Percentiles rank a stretch among this genome's conserved stretches.
Conservation (phyloP, 1,284 basidiomycete genomes). For the Abortiporus biennis region DNA sequence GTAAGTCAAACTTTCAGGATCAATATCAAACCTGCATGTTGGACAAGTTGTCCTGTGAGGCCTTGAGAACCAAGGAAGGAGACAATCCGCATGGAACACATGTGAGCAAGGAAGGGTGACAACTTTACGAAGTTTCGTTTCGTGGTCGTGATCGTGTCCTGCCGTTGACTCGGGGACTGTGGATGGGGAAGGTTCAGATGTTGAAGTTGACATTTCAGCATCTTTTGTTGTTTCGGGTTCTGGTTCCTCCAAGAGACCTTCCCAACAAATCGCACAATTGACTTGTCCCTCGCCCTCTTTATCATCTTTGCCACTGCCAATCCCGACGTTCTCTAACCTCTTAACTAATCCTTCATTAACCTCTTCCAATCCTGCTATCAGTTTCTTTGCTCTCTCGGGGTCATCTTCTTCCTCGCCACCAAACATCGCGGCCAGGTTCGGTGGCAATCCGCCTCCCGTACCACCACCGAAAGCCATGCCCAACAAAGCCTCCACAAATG, state of each 20-base stretch:
- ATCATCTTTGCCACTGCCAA: conserved; percentile 24
- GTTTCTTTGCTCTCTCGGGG: conserved; percentile 53
- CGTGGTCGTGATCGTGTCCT: conserved; percentile 15
- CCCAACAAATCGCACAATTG: conserved; percentile 70
- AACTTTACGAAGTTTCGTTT: conserved; percentile 29
- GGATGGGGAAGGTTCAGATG: conserved; percentile 11
- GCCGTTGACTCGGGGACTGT: conserved; percentile 18
- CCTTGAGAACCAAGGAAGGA: conserved; percentile 74
- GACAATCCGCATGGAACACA: conserved; percentile 70
- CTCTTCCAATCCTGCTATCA: conserved; percentile 57
- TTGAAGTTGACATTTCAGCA: conserved; percentile 11
- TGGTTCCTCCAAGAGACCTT: conserved; percentile 45
- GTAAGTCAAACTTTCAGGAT: conserved; percentile 67
- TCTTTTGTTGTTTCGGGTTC: conserved; percentile 14
- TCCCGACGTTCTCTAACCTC: conserved; percentile 52
- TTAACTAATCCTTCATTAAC: conserved; percentile 63
- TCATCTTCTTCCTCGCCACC: conserved; percentile 46
- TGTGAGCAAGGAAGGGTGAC: conserved; percentile 72
- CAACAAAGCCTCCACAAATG: conserved; percentile 12
- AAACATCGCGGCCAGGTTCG: background rate
- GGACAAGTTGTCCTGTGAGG: conserved; percentile 75
- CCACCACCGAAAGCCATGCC: conserved; percentile 21
- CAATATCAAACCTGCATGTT: conserved; percentile 73
- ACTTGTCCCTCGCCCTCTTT: conserved; percentile 37
- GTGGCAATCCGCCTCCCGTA: conserved; percentile 18